Evolutionary conservation across 495 filamentous ascomycete genomes (phyloP), one percentile per base, ranked within the genome.

Genomic region (Neurospora tetraspora): DNA sequence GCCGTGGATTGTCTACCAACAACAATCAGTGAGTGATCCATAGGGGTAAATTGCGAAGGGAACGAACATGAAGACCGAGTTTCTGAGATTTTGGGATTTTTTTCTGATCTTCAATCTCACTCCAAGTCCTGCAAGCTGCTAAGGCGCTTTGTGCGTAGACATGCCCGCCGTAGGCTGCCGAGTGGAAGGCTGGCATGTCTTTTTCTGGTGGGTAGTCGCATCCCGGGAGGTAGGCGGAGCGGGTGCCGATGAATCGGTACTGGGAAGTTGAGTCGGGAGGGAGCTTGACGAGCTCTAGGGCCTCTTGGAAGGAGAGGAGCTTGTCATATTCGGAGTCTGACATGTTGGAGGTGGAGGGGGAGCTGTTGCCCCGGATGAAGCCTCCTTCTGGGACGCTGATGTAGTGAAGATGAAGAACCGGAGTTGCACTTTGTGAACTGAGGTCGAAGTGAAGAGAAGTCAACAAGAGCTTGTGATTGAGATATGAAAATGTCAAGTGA

Each of bases 1-100:
- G 5, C 91, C 91, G 36, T 90, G 87, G 71, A 92, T 88, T 69
- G 89, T 86, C 91, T n/a, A n/a, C n/a, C n/a, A n/a, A n/a, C n/a
- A n/a, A n/a, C n/a, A n/a, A n/a, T n/a, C n/a, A n/a, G n/a, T n/a
- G n/a, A n/a, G n/a, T n/a, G n/a, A n/a, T n/a, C n/a, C n/a, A n/a
- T n/a, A n/a, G n/a, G n/a, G n/a, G n/a, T n/a, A n/a, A n/a, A n/a
- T n/a, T n/a, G n/a, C n/a, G n/a, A n/a, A n/a, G n/a, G n/a, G n/a
- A n/a, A n/a, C n/a, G n/a, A n/a, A n/a, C n/a, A n/a, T 91, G 88
- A 69, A 92, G 82, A 31, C 89, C 82, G 31, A 89, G 83, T 39
- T 75, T 78, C 45, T 76, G 73, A 0, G 39, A 71, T 72, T 36
- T 20, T 68, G 71, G 74, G 2, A 43, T 47, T 31, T 76, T 73